Base-by-base conservation (phyloP, 352 stramenopile genomes). In the Pythium myriotylum region DNA sequence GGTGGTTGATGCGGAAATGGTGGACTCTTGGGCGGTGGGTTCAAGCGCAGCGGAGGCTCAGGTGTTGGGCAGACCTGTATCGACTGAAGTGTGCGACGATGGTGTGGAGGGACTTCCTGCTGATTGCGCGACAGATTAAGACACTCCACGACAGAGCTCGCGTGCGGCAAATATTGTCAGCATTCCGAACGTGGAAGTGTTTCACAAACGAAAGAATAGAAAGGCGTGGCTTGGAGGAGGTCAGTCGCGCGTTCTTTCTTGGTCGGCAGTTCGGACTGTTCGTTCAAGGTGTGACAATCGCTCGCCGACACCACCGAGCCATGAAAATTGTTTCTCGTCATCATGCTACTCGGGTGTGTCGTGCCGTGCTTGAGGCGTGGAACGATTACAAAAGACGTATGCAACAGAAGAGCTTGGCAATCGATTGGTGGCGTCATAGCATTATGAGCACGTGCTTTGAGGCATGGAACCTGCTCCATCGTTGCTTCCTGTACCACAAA, bases 401-500 rank as follows among this genome's bases (percentile, higher is more conserved):
- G 4, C 40, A 19, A 13, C 47, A 41, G 9, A 59, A 26, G 19
- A 54, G 17, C 7, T 48, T 49, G 10, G 59, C 59, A 19, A 40
- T 54, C 16, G 59, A 52, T 29, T 66, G 59, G 59, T 26, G 50
- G 14, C 41, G 41, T 17, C 59, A 66, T 24, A 59, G 49, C 48
- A 8, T 54, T n/a, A 19, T 59, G 29, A 66, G 40, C 29, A 8
- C 27, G 10, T 55, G 32, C 42, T 66, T 55, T 14, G 59, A 59
- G 33, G 50, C 59, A 22, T 66, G 59, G 59, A 47, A 59, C 8
- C 23, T 66, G 27, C 43, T 66, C 3, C 59, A 66, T 33, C 59
- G 59, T 2, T 59, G 49, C 29, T 55, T 43, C n/a, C 32, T 46
- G 10, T 66, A 59, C 33, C 27, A 50, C 29, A 39, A 51, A 8